These are phyloP conservation scores for Geosmithia putterillii DNA, from an alignment of 2,329 filamentous ascomycete species.

Conservation along the genomic window DNA sequence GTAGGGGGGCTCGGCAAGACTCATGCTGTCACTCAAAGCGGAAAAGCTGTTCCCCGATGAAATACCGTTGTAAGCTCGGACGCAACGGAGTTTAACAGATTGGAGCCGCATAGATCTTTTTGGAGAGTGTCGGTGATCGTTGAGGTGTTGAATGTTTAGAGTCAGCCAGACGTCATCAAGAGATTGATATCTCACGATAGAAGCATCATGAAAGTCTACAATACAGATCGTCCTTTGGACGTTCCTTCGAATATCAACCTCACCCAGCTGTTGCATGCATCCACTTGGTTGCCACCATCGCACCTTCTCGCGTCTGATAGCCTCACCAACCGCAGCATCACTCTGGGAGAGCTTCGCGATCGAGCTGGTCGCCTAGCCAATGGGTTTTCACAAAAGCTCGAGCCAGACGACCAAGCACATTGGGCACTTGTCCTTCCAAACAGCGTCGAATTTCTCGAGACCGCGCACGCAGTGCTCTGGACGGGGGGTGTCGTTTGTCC, in stretches of 20 bases:
- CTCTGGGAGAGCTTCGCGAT: conserved; percentile 26
- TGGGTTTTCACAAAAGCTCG: conserved; percentile 18
- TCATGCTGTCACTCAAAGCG: not conserved
- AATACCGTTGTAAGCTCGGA: not conserved
- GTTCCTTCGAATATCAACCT: conserved; percentile 27
- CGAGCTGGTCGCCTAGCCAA: conserved; percentile 26
- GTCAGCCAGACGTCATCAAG: no score
- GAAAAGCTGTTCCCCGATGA: not conserved
- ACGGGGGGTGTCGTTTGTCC: conserved; percentile 24
- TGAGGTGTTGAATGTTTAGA: no score
- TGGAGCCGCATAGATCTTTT: not conserved
- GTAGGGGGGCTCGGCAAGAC: not conserved
- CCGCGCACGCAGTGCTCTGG: conserved; percentile 27
- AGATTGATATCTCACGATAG: not conserved
- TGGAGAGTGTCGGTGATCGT: not conserved
- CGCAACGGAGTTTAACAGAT: not conserved
- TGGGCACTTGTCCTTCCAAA: conserved; percentile 32
- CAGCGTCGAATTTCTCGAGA: conserved; percentile 29
- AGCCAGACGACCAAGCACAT: conserved; percentile 20
- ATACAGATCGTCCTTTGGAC: conserved; percentile 11
- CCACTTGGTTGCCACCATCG: conserved; percentile 22
- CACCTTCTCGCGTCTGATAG: conserved; percentile 29
- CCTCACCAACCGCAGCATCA: conserved; percentile 30
- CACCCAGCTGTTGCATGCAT: conserved; percentile 28
- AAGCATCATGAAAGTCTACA: conserved; percentile 18